Evolutionary conservation across 176 grass and related monocot genomes (phyloP), one percentile per base, ranked within the genome.

Genomic region (Cocos nucifera): DNA sequence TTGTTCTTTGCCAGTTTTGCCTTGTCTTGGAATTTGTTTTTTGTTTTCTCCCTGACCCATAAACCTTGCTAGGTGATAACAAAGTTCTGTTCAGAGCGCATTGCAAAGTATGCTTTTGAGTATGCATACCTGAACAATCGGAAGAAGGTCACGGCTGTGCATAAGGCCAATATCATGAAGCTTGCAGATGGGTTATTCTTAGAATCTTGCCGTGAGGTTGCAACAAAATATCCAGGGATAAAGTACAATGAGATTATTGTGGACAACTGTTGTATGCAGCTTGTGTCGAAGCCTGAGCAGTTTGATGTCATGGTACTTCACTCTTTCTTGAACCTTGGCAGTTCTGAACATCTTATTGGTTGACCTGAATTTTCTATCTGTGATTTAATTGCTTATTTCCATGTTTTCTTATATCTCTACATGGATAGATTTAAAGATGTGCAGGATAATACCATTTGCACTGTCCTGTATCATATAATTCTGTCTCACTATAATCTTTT

Each of bases 211-310:
- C 61, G 61, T 49, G 35, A 63, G 35, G 19, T 63, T 50, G 61
- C 61, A 49, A 63, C 39, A 15, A 63, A 49, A 63, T 63, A 63
- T 20, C 61, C 61, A 24, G 35, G 39, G 19, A 63, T 63, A 50
- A 63, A 63, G 49, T 63, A 63, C 22, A 63, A 63, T 49, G 61
- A 63, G 61, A 63, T 63, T 63, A 63, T 63, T 49, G 61, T 63
- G 20, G 61, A 63, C 35, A 63, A 63, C 22, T 63, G 61, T 21
- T 63, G 61, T 29, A 63, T 63, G 61, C 61, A 63, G 15, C 61
- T 63, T 63, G 61, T 63, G 20, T 63, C 61, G 49, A 63, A 63
- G 61, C 61, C 61, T 15, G 61, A 63, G 35, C 61, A 63, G 49
- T 63, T 63, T 49, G 61, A 63, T 50, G 61, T 63, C 39, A 63